A percentile compares a stretch with the other conserved stretches of the same genome.
Evolutionary conservation across 2,329 filamentous ascomycete genomes (phyloP).

Genomic region (Monascus ruber): DNA sequence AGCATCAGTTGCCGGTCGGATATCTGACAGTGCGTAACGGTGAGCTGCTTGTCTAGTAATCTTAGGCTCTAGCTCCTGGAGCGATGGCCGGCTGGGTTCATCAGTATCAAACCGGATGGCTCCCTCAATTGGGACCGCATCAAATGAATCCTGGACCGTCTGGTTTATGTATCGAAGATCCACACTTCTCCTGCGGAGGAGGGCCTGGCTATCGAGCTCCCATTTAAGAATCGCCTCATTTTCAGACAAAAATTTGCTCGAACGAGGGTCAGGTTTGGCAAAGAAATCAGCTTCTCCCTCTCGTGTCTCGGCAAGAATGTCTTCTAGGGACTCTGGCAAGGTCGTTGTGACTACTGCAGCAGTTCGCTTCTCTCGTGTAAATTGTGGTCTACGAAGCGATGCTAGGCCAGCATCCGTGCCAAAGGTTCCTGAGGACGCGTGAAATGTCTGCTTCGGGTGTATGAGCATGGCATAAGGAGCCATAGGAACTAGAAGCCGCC

Average conservation of each 20-base stretch:
- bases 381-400: conserved; percentile 3
- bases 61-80: background rate
- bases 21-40: too few species aligned
- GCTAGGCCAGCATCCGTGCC: conserved; percentile 28
- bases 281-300: conserved; percentile 7
- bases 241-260: conserved; percentile 17
- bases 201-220: conserved; percentile 22
- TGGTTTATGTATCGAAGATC: conserved; percentile 28
- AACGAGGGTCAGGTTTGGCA: conserved; percentile 12
- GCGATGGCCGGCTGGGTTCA: conserved; percentile 4
- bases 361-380: conserved; percentile 1
- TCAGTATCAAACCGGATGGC: conserved; percentile 22
- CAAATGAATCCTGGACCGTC: conserved; percentile 18
- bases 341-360: background rate
- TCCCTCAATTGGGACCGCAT: conserved; percentile 20
- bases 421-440: conserved; percentile 34
- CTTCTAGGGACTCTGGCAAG: conserved; percentile 20
- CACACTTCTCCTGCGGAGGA: conserved; percentile 13
- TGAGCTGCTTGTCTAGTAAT: background rate
- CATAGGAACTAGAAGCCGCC: conserved; percentile 12
- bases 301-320: conserved; percentile 13
- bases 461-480: conserved; percentile 25
- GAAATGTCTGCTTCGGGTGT: conserved; percentile 28
- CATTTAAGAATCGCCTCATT: conserved; percentile 24
- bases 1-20: background rate